phyloP scores from a whole-genome alignment of 495 filamentous ascomycete genomes.

The Penicillium diatomitis region DNA sequence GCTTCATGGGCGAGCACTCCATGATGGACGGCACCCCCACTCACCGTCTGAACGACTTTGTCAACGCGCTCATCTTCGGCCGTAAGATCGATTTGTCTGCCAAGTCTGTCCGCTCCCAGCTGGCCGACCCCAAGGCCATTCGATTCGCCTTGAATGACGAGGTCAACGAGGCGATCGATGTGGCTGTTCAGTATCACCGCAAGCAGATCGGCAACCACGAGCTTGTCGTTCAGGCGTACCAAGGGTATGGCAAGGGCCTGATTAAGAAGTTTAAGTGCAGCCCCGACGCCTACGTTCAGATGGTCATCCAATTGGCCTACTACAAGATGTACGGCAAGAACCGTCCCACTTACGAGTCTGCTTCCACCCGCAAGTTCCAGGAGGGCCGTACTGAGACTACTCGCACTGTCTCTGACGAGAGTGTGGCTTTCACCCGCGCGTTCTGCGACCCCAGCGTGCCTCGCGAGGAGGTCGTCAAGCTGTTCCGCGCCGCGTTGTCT shows the following conservation, averaged over 20 bases:
- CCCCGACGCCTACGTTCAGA: conserved; percentile 95
- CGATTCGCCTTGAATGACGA: conserved; percentile 68
- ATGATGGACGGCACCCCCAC: conserved; percentile 99
- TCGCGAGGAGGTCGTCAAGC: conserved; percentile 53
- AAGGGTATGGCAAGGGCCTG: conserved; percentile 94
- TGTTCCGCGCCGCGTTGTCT: conserved; percentile 73
- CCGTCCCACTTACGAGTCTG: conserved; percentile 96
- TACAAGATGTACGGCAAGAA: conserved; percentile 98
- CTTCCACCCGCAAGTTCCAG: conserved; percentile 88
- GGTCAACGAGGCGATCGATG: conserved; percentile 63
- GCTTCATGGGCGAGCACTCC: conserved; percentile 97
- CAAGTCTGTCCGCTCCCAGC: conserved; percentile 63
- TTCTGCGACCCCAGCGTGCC: conserved; percentile 59
- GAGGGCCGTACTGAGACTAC: conserved; percentile 95
- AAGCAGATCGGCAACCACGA: conserved; percentile 79
- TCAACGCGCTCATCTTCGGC: conserved; percentile 80
- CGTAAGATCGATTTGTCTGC: conserved; percentile 83
- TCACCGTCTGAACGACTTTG: conserved; percentile 88
- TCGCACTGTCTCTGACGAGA: conserved; percentile 84
- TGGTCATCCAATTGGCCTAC: conserved; percentile 98
- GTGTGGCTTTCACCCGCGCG: conserved; percentile 80
- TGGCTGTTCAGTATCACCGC: conserved; percentile 66
- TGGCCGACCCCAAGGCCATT: conserved; percentile 71
- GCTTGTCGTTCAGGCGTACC: conserved; percentile 86
- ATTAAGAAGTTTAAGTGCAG: conserved; percentile 99